Evolutionary conservation across 2,329 filamentous ascomycete genomes (phyloP).

Genomic region (Acephala macrosclerotiorum): DNA sequence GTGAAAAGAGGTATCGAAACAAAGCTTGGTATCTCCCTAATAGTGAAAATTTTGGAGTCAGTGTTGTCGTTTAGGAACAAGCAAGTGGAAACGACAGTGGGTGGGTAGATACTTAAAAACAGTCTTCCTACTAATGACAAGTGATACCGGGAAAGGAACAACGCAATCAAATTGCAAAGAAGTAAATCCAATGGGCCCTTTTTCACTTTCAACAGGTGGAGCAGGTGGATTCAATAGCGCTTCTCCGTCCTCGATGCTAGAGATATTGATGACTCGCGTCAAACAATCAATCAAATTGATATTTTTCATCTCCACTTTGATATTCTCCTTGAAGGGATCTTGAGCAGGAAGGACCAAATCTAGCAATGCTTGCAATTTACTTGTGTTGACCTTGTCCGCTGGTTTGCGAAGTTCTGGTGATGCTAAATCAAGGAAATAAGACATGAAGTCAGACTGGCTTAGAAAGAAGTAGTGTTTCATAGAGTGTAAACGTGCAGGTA

Average conservation of each 20-base stretch:
- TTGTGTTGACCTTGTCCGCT: slow-evolving; percentile 86
- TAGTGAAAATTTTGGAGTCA: no score
- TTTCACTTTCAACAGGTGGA: slow-evolving; percentile 77
- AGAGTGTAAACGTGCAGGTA: slow-evolving; percentile 86
- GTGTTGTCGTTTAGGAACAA: no score
- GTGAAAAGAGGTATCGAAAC: slow-evolving; percentile 90
- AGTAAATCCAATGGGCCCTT: slow-evolving; percentile 88
- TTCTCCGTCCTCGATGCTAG: slow-evolving; percentile 91
- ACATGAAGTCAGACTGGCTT: slow-evolving; percentile 97
- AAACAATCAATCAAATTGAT: slow-evolving; percentile 91
- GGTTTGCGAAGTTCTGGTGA: slow-evolving; percentile 90
- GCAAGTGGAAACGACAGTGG: no score
- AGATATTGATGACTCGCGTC: slow-evolving; percentile 96
- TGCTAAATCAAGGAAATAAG: slow-evolving; percentile 93
- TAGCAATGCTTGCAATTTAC: slow-evolving; percentile 91
- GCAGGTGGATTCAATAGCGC: slow-evolving; percentile 76
- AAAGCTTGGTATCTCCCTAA: slow-evolving; percentile 86
- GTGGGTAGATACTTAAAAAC: slow-evolving; percentile 55
- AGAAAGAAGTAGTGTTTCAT: slow-evolving; percentile 99
- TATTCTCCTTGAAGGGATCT: slow-evolving; percentile 97
- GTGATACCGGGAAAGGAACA: slow-evolving; percentile 92
- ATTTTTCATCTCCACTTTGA: slow-evolving; percentile 97
- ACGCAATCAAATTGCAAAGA: slow-evolving; percentile 93
- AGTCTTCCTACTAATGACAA: slow-evolving; percentile 95
- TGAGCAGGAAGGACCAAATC: slow-evolving; percentile 92